Conservation (phyloP, 2,329 filamentous ascomycete genomes). For the Diplodia corticola region DNA sequence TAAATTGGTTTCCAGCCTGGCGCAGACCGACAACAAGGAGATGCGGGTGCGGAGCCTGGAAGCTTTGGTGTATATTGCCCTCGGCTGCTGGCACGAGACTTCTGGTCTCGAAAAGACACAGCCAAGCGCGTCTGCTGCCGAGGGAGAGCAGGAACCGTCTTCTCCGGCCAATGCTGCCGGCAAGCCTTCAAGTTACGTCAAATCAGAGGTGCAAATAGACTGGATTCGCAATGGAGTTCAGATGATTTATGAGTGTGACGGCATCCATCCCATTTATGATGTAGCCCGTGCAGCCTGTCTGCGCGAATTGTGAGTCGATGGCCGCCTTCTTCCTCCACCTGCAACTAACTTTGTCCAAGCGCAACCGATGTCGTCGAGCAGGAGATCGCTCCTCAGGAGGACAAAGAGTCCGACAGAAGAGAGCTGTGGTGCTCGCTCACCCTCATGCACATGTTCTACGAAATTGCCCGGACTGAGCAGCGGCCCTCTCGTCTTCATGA, state of each 20-base stretch:
- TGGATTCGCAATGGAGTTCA: constrained; percentile 48
- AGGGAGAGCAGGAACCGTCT: constrained; percentile 12
- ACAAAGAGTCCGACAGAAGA: constrained; percentile 41
- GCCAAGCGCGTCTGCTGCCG: constrained; percentile 19
- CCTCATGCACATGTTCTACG: constrained; percentile 51
- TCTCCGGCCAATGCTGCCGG: constrained; percentile 19
- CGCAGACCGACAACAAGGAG: constrained; percentile 26
- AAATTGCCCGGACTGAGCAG: constrained; percentile 44
- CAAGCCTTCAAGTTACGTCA: constrained; percentile 29
- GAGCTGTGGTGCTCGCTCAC: constrained; percentile 54
- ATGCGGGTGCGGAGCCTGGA: constrained; percentile 42
- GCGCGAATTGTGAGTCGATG: constrained; percentile 27
- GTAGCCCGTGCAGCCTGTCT: constrained; percentile 39
- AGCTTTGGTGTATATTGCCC: constrained; percentile 48
- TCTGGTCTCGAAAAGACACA: constrained; percentile 40
- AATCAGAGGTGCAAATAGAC: constrained; percentile 45
- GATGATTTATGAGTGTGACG: constrained; percentile 43
- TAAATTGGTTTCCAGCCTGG: constrained; percentile 39
- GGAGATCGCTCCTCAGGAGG: constrained; percentile 31
- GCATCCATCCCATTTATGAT: constrained; percentile 44
- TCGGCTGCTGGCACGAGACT: constrained; percentile 54
- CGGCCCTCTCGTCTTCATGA: constrained; percentile 55
- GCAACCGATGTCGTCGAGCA: constrained; percentile 21
- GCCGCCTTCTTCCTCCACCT: background rate
- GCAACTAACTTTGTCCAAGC: constrained; percentile 9